Base-by-base conservation (phyloP, 495 filamentous ascomycete species). In the Talaromyces liani region DNA sequence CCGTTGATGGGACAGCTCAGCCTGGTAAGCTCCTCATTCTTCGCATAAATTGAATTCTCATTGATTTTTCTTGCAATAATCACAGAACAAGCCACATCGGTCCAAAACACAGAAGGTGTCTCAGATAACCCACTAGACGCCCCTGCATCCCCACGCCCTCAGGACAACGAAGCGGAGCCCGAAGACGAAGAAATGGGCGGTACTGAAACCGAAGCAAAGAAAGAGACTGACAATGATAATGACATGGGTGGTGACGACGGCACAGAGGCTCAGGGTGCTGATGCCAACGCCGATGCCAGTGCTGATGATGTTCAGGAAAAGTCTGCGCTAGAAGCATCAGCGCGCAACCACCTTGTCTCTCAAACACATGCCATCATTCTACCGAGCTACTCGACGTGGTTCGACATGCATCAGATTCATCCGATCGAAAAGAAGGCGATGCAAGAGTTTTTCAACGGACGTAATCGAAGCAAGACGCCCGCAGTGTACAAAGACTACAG, bases 401-500 rank as follows among this genome's bases (percentile, higher is more conserved):
- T 98, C 72, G 95, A 98, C 74, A 97, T 97, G 93, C 90, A 93
- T 73, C 81, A 83, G 25, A 87, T 98, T 67, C 87, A 96, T 72
- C 82, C 82, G 47, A 89, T 96, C 67, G 94, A 98, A 81, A 86
- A 87, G 69, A 97, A 95, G 71, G 90, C 91, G 7, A 77, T 98
- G 60, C 92, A 93, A 2, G 94, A 98, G 75, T 98, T 97, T 75
- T 98, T 98, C 83, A 97, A 98, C 77, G 91, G 85, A 74, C 85
- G 95, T 47, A 98, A 98, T 74, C 89, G 94, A 69, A 97, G 93
- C 84, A 98, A 98, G 79, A 98, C 94, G 0, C 87, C 90, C 4
- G 87, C 91, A n/a, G 90, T 97, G 16, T 98, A 98, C 75, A 97
- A 97, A 75, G 94, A 98, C 71, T 98, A 98, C 75, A 87, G 94